A percentile compares a stretch with the other conserved stretches of the same genome.
Evolutionary conservation across 164 flowering plant species (phyloP).

Genomic region (Vitis cinerea): DNA sequence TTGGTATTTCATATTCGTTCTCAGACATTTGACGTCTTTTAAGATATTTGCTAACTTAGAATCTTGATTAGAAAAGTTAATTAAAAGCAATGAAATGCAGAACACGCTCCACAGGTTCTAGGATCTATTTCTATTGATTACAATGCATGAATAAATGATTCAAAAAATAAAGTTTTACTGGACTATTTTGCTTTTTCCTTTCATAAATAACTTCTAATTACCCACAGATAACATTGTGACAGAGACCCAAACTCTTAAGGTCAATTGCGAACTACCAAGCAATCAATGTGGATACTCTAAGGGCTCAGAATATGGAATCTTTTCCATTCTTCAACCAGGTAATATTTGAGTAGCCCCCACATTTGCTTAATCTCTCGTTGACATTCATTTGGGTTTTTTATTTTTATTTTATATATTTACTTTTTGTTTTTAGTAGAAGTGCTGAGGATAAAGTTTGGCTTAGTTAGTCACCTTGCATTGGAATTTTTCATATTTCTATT

Average conservation of each 20-base stretch:
- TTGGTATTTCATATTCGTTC: neutral
- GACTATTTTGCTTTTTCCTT: too few relatives aligned
- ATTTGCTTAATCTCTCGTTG: neutral
- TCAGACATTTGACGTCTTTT: neutral
- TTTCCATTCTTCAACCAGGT: conserved; percentile 95
- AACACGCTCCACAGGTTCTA: too few relatives aligned
- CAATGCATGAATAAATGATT: too few relatives aligned
- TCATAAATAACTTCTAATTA: neutral
- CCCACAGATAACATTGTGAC: conserved; percentile 18
- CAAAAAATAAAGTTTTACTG: too few relatives aligned
- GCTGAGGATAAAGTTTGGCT: neutral
- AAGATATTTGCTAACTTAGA: too few relatives aligned
- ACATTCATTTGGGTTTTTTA: neutral
- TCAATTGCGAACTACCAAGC: conserved; percentile 76
- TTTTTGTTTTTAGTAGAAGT: neutral
- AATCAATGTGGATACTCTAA: conserved; percentile 73
- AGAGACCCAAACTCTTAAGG: conserved; percentile 86
- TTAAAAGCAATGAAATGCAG: too few relatives aligned
- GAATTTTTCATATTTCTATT: neutral
- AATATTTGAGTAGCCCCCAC: neutral
- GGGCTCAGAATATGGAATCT: conserved; percentile 94
- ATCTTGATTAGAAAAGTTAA: too few relatives aligned
- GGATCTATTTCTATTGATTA: too few relatives aligned
- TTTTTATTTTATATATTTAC: neutral
- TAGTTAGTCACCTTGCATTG: neutral